Evolutionary conservation across 192 early-diverging fungal genomes (phyloP), one percentile per base, ranked within the genome.

Genomic region (Chytriomyces confervae): DNA sequence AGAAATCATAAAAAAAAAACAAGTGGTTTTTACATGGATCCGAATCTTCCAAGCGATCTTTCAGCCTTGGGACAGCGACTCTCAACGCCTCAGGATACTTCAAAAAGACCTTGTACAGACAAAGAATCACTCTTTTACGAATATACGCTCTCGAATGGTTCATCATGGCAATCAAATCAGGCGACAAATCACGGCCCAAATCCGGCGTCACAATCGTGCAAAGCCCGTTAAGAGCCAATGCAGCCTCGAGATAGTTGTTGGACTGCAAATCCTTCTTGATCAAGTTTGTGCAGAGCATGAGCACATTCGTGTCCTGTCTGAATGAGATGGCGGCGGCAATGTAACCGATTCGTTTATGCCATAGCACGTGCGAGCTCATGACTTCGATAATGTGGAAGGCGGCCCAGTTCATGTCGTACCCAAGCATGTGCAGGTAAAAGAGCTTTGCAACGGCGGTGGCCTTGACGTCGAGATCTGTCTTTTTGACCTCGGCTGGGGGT

Each of bases 401-500:
- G 0, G 96, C 96, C 96, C 96, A 99, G 23, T 90, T 91, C 93
- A 96, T 96, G 82, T 97, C 95, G 81, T 97, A 99, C 7, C 98
- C 97, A 24, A 96, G 88, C 95, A 96, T 98, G 88, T 97, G 95
- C 50, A 99, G 89, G 88, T 96, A 86, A 27, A 45, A 48, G 50
- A 27, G 48, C 5, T 99, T 99, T 84, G 91, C 91, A 7, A 98
- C 86, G 27, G 96, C 96, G 64, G 83, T 85, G 36, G 95, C 93
- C 82, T 98, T 97, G 60, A 94, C 81, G 81, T 93, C 91, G 69
- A 90, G 85, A 82, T 97, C 96, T 83, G 93, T 95, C 51, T 83
- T 83, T 74, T 91, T 90, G 48, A 98, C 87, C 78, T 99, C 96
- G 61, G 86, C 53, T 57, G 53, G 20, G 53, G 13, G n/a, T n/a